phyloP scores from a whole-genome alignment of 2,329 filamentous ascomycete species.

The Neoarthrinium moseri region DNA sequence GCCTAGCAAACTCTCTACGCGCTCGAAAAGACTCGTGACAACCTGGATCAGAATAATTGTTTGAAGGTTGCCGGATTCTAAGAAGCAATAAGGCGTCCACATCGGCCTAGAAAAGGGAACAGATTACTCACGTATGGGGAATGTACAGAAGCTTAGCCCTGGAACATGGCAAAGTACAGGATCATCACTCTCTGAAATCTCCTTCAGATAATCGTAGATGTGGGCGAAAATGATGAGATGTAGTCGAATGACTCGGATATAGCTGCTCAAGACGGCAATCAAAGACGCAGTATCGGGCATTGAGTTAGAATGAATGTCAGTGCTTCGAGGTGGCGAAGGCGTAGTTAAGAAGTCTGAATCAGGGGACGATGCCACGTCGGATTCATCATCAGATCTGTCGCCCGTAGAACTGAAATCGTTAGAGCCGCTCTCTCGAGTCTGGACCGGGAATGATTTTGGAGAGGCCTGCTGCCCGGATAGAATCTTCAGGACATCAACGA shows the following conservation, averaged over 20 bases:
- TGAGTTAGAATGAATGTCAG: no score
- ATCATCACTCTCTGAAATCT: not conserved
- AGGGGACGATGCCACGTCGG: no score
- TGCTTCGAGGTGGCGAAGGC: no score
- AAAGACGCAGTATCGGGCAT: not conserved
- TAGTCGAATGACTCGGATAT: conserved; percentile 1
- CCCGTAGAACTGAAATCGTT: no score
- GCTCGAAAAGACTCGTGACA: not conserved
- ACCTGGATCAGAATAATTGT: conserved; percentile 3
- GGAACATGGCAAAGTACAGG: not conserved
- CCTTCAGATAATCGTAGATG: not conserved
- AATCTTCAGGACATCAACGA: not conserved
- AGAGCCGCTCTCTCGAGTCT: no score
- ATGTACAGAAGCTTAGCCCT: not conserved
- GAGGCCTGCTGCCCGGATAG: not conserved
- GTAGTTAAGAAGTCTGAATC: no score
- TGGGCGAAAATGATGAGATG: not conserved
- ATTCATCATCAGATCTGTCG: no score
- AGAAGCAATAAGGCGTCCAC: not conserved
- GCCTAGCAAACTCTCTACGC: not conserved
- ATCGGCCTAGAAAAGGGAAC: not conserved
- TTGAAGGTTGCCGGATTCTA: conserved; percentile 6
- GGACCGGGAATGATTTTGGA: no score
- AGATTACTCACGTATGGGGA: not conserved
- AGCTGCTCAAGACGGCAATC: not conserved